These are phyloP conservation scores for Trifolium repens DNA, from an alignment of 306 rosid species.

Conservation along the genomic window DNA sequence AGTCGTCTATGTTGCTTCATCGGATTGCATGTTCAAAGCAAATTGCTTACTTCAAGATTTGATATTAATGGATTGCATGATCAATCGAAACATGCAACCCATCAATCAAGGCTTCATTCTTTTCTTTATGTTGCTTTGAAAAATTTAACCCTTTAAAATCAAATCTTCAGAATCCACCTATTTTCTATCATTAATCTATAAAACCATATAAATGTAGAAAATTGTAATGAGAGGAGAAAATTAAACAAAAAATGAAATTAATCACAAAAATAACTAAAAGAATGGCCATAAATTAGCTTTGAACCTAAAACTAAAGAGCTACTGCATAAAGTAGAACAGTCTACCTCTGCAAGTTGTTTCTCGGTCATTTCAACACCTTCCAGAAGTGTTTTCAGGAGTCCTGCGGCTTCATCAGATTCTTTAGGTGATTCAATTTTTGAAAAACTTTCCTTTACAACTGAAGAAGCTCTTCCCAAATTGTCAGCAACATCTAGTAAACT, in stretches of 20 bases:
- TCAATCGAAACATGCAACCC: too few relatives aligned
- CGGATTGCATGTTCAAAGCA: too few relatives aligned
- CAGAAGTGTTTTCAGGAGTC: slow-evolving; percentile 84
- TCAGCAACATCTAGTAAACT: slow-evolving; percentile 93
- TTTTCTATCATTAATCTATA: slow-evolving; percentile 13
- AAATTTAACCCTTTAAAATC: slow-evolving; percentile 31
- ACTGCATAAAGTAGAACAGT: slow-evolving; percentile 17
- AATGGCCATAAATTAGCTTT: neutral
- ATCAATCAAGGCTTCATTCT: neutral
- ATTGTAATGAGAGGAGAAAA: neutral
- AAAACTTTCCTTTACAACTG: slow-evolving; percentile 81
- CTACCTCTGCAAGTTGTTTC: slow-evolving; percentile 89
- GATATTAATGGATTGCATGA: too few relatives aligned
- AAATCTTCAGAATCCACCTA: slow-evolving; percentile 7
- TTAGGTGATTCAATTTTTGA: slow-evolving; percentile 74
- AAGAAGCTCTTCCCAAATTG: slow-evolving; percentile 93
- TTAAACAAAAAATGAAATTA: neutral
- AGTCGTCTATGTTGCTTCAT: slow-evolving; percentile 7
- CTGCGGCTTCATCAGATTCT: slow-evolving; percentile 69
- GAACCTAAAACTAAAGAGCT: slow-evolving; percentile 5
- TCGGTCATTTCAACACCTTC: slow-evolving; percentile 99
- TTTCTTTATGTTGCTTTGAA: neutral
- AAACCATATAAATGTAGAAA: slow-evolving; percentile 2
- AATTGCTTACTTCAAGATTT: too few relatives aligned
- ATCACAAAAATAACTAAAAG: slow-evolving; percentile 20